A percentile compares a stretch with the other conserved stretches of the same genome.
Evolutionary conservation across 1,139 yeast species (phyloP).

Genomic region (Diutina siamensis): DNA sequence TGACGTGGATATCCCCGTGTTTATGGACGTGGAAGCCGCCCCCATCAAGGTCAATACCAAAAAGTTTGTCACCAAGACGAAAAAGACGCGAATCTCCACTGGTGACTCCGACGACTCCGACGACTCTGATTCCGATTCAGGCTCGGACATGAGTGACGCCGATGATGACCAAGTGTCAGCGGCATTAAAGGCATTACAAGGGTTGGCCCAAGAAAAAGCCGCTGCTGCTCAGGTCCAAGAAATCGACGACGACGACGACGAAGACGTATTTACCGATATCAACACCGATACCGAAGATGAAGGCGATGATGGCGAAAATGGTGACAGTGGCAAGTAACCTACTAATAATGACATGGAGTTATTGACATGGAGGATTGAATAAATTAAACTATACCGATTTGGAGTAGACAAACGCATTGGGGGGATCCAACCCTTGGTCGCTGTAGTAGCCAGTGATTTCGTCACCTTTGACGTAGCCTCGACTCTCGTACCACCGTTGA

Average conservation of each 20-base stretch:
- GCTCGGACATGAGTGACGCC: slow-evolving; percentile 50
- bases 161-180: slow-evolving; percentile 58
- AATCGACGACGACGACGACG: slow-evolving; percentile 25
- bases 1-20: slow-evolving; percentile 58
- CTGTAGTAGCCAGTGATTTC: slow-evolving; percentile 39
- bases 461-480: slow-evolving; percentile 37
- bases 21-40: slow-evolving; percentile 41
- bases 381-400: neutral
- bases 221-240: slow-evolving; percentile 25
- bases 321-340: neutral
- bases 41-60: slow-evolving; percentile 19
- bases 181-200: slow-evolving; percentile 51
- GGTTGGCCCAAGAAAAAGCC: slow-evolving; percentile 32
- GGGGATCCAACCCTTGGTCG: slow-evolving; percentile 30
- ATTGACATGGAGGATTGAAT: neutral
- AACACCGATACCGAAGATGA: slow-evolving; percentile 46
- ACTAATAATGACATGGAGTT: no score
- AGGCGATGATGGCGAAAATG: slow-evolving; percentile 21
- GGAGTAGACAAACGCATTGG: slow-evolving; percentile 28
- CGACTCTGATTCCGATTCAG: slow-evolving; percentile 26
- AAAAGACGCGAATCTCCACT: slow-evolving; percentile 8
- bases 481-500: slow-evolving; percentile 42
- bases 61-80: slow-evolving; percentile 15
- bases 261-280: slow-evolving; percentile 35
- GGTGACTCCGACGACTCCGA: slow-evolving; percentile 12